Evolutionary conservation across 768 basidiomycete genomes (phyloP).

Genomic region (Leccinum subgranulosum): DNA sequence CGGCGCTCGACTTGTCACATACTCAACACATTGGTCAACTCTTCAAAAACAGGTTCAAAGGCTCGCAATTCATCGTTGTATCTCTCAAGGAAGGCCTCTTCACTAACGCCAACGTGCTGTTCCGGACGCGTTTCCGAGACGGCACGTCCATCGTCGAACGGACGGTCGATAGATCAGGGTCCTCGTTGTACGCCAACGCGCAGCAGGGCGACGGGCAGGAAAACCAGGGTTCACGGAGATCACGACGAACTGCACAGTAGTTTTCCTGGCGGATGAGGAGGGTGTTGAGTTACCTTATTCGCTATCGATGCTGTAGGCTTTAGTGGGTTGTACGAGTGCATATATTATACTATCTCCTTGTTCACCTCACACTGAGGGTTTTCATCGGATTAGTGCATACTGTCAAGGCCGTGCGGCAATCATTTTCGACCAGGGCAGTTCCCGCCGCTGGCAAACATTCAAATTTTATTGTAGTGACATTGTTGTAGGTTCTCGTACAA

Average conservation of each 20-base stretch:
- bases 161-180: constrained; percentile 63
- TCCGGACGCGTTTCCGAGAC: constrained; percentile 89
- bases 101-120: constrained; percentile 95
- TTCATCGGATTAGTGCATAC: not conserved
- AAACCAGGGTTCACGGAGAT: constrained; percentile 15
- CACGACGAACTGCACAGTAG: constrained; percentile 13
- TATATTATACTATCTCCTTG: not conserved
- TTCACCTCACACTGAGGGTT: not conserved
- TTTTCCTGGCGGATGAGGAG: not conserved
- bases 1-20: constrained; percentile 92
- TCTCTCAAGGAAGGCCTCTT: constrained; percentile 96
- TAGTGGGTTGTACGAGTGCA: constrained; percentile 6
- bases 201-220: constrained; percentile 14
- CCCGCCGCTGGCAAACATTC: not conserved
- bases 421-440: not conserved
- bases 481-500: not conserved
- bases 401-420: not conserved
- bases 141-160: constrained; percentile 90
- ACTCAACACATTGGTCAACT: constrained; percentile 97
- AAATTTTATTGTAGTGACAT: not conserved
- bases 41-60: constrained; percentile 97
- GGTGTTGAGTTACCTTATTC: constrained; percentile 1
- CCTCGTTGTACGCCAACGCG: constrained; percentile 34
- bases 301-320: constrained; percentile 10
- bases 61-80: constrained; percentile 97